Conservation (phyloP, 306 rosid genomes). For the Trichosanthes cucumerina region DNA sequence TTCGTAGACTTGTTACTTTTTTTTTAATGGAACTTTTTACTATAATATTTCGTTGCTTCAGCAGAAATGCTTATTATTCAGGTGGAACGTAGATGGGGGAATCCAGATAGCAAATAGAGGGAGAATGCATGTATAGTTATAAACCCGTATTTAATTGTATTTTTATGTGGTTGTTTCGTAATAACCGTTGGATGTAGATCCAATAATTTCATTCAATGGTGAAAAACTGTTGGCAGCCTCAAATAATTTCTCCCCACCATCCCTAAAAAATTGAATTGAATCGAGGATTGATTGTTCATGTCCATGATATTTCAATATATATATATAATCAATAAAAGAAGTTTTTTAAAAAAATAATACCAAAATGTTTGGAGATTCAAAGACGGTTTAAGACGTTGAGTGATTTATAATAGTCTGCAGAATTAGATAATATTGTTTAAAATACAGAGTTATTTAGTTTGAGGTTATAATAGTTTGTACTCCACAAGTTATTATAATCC, state of each 20-base stretch:
- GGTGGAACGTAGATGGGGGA: not conserved
- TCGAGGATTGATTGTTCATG: not conserved
- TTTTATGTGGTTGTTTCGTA: too few relatives aligned
- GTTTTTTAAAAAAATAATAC: not conserved
- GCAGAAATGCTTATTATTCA: not conserved
- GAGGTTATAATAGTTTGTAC: too few relatives aligned
- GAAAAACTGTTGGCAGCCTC: too few relatives aligned
- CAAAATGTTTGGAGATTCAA: not conserved
- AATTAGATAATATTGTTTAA: too few relatives aligned
- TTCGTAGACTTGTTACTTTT: not conserved
- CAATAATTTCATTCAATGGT: too few relatives aligned
- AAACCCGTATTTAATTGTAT: not conserved
- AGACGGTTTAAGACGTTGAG: too few relatives aligned
- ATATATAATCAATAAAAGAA: too few relatives aligned
- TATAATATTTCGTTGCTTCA: not conserved
- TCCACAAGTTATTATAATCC: too few relatives aligned
- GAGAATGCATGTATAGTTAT: not conserved
- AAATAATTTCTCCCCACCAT: too few relatives aligned
- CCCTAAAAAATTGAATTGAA: not conserved
- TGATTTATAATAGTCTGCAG: too few relatives aligned
- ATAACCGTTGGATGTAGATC: too few relatives aligned
- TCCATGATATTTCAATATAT: not conserved
- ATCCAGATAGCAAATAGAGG: not conserved
- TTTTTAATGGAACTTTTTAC: not conserved
- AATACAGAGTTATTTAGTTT: too few relatives aligned